Evolutionary conservation across 2,329 filamentous ascomycete species (phyloP), one percentile per base, ranked within the genome.

Genomic region (Hymenoscyphus scutula): DNA sequence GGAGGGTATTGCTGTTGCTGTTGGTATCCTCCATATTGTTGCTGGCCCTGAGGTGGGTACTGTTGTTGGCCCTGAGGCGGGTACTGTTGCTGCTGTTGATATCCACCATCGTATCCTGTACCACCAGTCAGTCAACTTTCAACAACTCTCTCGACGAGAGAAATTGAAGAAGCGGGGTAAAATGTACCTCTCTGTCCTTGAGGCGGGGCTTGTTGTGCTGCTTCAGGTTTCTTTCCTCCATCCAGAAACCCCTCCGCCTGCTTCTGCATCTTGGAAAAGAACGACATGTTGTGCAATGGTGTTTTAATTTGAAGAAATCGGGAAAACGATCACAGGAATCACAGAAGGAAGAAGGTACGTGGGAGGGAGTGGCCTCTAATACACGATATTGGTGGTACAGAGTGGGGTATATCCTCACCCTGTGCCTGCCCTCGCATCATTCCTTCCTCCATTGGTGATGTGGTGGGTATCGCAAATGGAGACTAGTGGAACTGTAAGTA

Each of bases 181-280:
- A n/a, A 48, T 3, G 8, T 59, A 58, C 62, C 58, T 60, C 63
- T 63, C 54, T 53, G 11, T 7, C 27, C n/a, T 25, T 53, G n/a
- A 13, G 54, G 30, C n/a, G 51, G 54, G 37, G 70, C 64, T 61
- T 69, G 63, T 37, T 69, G 56, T 58, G 56, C 34, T 34, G 27
- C 8, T 37, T 53, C 41, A 45, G 27, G 13, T 25, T 34, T 34
- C 48, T 72, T 72, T 66, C 76, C 77, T 58, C 77, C 77, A 64
- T 79, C 79, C 68, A 82, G 76, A 60, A 84, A 75, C 68, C 78
- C 77, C 69, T 83, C 80, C 51, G 80, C 76, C 67, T 78, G 74
- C 67, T 77, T 73, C 29, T 32, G 51, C 25, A 54, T 54, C 29
- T 48, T 54, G 25, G 51, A 29, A 17, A 54, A 54, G 27, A 54